Conservation (phyloP, 1,284 basidiomycete genomes). For the Moniliella sp. region DNA sequence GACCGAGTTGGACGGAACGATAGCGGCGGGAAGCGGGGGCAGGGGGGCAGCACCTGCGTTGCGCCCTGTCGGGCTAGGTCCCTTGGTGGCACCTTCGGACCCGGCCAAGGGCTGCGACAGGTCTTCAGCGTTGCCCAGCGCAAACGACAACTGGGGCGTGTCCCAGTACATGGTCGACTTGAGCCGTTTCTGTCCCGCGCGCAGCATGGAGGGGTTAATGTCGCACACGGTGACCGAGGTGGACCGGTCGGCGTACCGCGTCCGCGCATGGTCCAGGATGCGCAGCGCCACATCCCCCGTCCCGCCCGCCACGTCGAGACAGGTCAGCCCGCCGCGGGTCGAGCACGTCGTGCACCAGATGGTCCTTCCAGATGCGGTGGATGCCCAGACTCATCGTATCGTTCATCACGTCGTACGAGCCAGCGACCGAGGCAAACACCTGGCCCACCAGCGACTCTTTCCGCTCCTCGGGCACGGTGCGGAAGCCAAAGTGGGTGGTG, state of each 20-base stretch:
- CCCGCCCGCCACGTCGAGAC: constrained; percentile 89
- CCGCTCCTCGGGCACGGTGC: neutral
- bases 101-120: constrained; percentile 35
- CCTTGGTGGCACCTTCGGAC: constrained; percentile 2
- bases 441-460: constrained; percentile 44
- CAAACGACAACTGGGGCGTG: constrained; percentile 83
- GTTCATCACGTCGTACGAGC: constrained; percentile 94
- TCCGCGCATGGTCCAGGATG: constrained; percentile 72
- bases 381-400: constrained; percentile 90
- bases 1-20: constrained; percentile 44
- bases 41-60: constrained; percentile 7
- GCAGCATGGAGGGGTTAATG: constrained; percentile 84
- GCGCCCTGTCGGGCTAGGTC: constrained; percentile 9
- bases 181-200: constrained; percentile 71
- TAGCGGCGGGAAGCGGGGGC: constrained; percentile 20
- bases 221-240: constrained; percentile 77
- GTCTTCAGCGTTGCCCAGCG: constrained; percentile 75
- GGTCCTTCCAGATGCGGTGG: constrained; percentile 91
- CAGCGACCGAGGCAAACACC: constrained; percentile 88
- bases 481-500: neutral
- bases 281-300: constrained; percentile 87
- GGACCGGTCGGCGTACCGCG: constrained; percentile 45
- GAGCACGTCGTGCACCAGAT: constrained; percentile 52
- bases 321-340: constrained; percentile 47
- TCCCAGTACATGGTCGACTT: constrained; percentile 24